Percentiles rank a stretch among this genome's conserved stretches.
Conservation (phyloP, 768 basidiomycete species). For the Roridomyces roridus region DNA sequence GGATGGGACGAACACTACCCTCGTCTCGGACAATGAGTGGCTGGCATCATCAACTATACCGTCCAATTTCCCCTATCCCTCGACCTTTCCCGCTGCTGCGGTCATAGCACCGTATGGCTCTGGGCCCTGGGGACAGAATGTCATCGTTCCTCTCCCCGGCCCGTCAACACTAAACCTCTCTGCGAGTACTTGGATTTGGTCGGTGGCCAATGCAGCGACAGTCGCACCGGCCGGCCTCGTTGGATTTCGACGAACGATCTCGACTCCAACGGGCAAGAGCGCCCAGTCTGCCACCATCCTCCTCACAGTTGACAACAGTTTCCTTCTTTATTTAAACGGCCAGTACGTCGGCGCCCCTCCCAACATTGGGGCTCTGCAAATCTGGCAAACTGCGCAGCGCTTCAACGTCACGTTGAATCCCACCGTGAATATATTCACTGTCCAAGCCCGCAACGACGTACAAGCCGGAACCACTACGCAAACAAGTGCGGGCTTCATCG, state of each 20-base stretch:
- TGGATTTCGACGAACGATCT: constrained; percentile 5
- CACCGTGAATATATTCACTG: constrained; percentile 2
- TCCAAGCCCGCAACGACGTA: constrained; percentile 6
- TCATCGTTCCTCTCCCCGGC: neutral
- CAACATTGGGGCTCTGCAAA: too few relatives aligned
- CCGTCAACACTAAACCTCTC: neutral
- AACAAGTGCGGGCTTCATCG: constrained; percentile 1
- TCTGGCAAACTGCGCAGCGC: constrained; percentile 8
- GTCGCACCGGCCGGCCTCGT: neutral
- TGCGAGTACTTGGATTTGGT: constrained; percentile 15
- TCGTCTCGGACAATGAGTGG: constrained; percentile 15
- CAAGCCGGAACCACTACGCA: too few relatives aligned
- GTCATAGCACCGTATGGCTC: constrained; percentile 5
- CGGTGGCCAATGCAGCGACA: neutral
- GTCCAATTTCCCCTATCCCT: constrained; percentile 2
- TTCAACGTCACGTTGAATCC: constrained; percentile 3
- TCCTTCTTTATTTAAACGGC: constrained; percentile 1
- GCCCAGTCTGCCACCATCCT: constrained; percentile 2
- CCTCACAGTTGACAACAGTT: constrained; percentile 5
- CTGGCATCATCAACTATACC: constrained; percentile 9
- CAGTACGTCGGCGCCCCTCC: constrained; percentile 2
- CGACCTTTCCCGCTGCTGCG: neutral
- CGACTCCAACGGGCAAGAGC: constrained; percentile 2
- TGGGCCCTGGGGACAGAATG: constrained; percentile 8
- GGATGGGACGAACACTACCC: neutral